Percentiles rank a stretch among this genome's conserved stretches.
These are phyloP conservation scores for Tulasnella calospora DNA, from an alignment of 768 basidiomycete species.

Conservation along the genomic window DNA sequence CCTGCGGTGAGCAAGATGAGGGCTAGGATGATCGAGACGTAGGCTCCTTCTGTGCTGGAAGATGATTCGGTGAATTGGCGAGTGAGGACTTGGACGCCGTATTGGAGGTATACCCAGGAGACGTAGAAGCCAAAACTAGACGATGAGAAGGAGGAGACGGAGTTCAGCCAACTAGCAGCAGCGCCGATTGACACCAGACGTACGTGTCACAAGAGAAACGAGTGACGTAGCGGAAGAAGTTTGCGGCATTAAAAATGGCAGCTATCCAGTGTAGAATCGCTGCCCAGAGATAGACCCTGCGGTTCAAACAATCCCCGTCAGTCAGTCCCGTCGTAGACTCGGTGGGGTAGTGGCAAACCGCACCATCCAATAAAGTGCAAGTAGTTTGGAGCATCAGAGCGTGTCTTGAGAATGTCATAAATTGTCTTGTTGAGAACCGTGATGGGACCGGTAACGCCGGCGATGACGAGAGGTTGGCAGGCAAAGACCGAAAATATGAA, in stretches of 20 bases:
- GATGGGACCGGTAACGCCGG: constrained; percentile 90
- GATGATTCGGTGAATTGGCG: constrained; percentile 52
- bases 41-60: constrained; percentile 43
- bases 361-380: constrained; percentile 82
- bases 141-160: not conserved
- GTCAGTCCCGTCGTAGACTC: not conserved
- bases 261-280: constrained; percentile 82
- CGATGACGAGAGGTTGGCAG: constrained; percentile 86
- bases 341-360: not conserved
- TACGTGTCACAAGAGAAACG: constrained; percentile 80
- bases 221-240: constrained; percentile 81
- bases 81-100: constrained; percentile 78
- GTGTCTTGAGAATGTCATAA: constrained; percentile 61
- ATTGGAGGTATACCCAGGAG: constrained; percentile 81
- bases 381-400: constrained; percentile 61
- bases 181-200: not conserved
- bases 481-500: constrained; percentile 82
- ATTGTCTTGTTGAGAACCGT: constrained; percentile 91
- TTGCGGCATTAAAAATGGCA: constrained; percentile 69
- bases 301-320: not conserved
- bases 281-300: constrained; percentile 72
- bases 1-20: constrained; percentile 69
- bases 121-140: constrained; percentile 78
- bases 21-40: constrained; percentile 68
- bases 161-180: not conserved